Conservation (phyloP, 2,329 filamentous ascomycete species). For the Hymenoscyphus occultus region DNA sequence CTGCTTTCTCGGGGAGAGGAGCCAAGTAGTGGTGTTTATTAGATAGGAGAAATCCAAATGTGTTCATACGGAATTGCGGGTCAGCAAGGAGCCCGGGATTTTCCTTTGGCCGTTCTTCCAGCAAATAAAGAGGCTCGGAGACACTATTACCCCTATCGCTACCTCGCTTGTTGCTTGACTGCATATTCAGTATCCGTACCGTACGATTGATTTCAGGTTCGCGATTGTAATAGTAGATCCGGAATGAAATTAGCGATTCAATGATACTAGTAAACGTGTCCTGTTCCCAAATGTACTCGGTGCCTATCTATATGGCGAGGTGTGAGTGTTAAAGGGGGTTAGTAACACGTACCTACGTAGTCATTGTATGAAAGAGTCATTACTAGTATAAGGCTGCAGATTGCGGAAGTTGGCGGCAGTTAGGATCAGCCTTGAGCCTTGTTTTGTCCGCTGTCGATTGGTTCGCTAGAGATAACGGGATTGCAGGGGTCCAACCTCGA, state of each 20-base stretch:
- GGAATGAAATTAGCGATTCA: not conserved
- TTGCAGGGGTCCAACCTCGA: constrained; percentile 7
- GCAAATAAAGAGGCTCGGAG: not conserved
- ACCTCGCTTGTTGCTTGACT: not conserved
- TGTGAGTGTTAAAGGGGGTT: not conserved
- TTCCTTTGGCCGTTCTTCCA: not conserved
- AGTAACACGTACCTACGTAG: not conserved
- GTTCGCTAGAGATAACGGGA: constrained; percentile 8
- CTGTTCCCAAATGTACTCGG: not conserved
- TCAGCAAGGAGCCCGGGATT: not conserved
- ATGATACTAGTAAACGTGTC: not conserved
- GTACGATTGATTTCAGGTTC: not conserved
- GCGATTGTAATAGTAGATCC: not conserved
- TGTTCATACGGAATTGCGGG: not conserved
- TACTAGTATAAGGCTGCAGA: constrained; percentile 8
- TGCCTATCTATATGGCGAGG: not conserved
- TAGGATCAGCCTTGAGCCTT: constrained; percentile 15
- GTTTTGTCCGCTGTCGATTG: constrained; percentile 2
- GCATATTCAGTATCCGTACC: not conserved
- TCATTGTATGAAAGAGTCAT: not conserved
- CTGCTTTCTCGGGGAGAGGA: constrained; percentile 55
- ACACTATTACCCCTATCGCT: not conserved
- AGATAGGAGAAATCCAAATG: constrained; percentile 2
- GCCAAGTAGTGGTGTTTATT: constrained; percentile 42
- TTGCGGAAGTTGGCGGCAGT: not conserved